Evolutionary conservation across 2,329 filamentous ascomycete genomes (phyloP), one percentile per base, ranked within the genome.

Genomic region (Diaporthe sp.): DNA sequence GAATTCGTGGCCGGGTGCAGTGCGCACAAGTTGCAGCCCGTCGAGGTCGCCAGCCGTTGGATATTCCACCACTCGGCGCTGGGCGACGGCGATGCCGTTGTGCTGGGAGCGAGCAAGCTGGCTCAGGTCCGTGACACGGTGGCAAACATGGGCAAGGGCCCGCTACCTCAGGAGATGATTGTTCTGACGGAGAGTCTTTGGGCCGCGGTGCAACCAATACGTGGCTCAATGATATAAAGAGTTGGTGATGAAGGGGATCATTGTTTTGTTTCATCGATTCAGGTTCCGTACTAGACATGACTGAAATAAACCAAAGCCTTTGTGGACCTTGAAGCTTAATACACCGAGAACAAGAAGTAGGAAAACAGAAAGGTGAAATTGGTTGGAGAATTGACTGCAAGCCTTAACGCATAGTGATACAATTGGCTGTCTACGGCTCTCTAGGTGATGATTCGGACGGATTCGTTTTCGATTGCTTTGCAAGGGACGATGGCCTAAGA

Each of bases 41-140:
- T 81, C 1, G 83, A 85, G 72, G 80, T 84, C 5, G 80, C 81
- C 32, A 72, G 73, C 37, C 73, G 73, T 25, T 78, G 77, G 77
- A 56, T 76, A 3, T 61, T 73, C 1, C 75, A 73, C 27, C 76
- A 78, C 44, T 78, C 76, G 6, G 32, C 74, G 47, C 71, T 78
- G 25, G 22, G 55, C 7, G 70, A 75, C 6, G 25, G 61, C 17
- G 77, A 78, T 50, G 70, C 44, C n/a, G 75, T 78, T 19, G 76
- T 78, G 4, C 47, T 78, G 39, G 76, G 77, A 51, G 75, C 75
- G 55, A 78, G 77, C 47, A 76, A 76, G 65, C 47, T 75, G 58
- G 66, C 27, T 3, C 76, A 77, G 25, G 73, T 75, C 19, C 42
- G 59, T 25, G 73, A 72, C 6, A 72, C 73, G 15, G 73, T 72